These are phyloP conservation scores for Aspergillus candidus DNA, from an alignment of 2,329 filamentous ascomycete species.

Conservation along the genomic window DNA sequence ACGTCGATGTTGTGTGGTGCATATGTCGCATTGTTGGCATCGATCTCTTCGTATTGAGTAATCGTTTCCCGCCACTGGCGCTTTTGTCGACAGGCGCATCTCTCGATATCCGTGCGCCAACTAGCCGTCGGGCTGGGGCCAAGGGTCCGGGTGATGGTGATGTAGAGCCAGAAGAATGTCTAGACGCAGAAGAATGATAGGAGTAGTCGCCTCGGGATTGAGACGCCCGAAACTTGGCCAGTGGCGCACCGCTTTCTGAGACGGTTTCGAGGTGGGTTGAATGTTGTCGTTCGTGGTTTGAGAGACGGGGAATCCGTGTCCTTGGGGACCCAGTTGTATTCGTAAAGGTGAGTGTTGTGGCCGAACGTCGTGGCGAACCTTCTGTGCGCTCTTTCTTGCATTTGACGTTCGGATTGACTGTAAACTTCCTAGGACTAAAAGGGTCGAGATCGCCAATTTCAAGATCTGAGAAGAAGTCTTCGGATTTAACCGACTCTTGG, in stretches of 20 bases:
- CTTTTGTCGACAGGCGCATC: slow-evolving; percentile 39
- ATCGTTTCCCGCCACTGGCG: slow-evolving; percentile 49
- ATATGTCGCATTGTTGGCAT: slow-evolving; percentile 52
- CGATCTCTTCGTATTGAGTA: slow-evolving; percentile 56
- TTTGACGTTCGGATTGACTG: slow-evolving; percentile 85
- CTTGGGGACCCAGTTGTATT: slow-evolving; percentile 57
- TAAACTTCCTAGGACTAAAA: slow-evolving; percentile 73
- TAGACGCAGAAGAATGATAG: slow-evolving; percentile 61
- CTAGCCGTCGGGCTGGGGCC: slow-evolving; percentile 57
- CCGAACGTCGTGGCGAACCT: slow-evolving; percentile 64
- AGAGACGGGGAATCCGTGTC: slow-evolving; percentile 75
- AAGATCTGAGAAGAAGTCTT: slow-evolving; percentile 80
- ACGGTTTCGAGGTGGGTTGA: slow-evolving; percentile 79
- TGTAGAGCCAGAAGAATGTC: slow-evolving; percentile 56
- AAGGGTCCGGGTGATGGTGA: slow-evolving; percentile 53
- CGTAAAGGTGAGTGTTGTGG: slow-evolving; percentile 85
- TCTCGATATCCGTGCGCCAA: slow-evolving; percentile 40
- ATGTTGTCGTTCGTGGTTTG: slow-evolving; percentile 63
- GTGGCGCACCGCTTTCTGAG: slow-evolving; percentile 76
- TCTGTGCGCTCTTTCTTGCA: slow-evolving; percentile 65
- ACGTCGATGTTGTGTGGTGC: slow-evolving; percentile 24
- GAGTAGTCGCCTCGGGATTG: slow-evolving; percentile 61
- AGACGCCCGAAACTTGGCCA: slow-evolving; percentile 56
- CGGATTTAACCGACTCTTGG: slow-evolving; percentile 36
- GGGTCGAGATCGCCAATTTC: slow-evolving; percentile 80